Conservation (phyloP, 2,329 filamentous ascomycete genomes). For the Colletotrichum sp. region DNA sequence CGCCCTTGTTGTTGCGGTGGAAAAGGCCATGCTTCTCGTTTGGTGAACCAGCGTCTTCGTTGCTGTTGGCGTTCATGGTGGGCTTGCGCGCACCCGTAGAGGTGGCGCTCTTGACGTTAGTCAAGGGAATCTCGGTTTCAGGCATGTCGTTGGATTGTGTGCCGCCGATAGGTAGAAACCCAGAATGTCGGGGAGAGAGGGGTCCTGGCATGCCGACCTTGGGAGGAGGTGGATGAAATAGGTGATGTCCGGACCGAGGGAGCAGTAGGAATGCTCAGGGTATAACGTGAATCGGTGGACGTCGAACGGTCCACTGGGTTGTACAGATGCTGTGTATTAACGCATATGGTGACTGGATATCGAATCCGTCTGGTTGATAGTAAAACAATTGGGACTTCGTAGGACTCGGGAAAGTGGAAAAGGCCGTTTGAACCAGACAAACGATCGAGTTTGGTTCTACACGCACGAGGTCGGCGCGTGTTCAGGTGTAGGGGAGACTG, state of each 20-base stretch:
- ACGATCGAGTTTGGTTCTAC: conserved; percentile 5
- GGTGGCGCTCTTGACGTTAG: conserved; percentile 59
- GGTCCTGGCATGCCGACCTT: conserved; percentile 28
- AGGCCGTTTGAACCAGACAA: background rate
- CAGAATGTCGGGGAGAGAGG: conserved; percentile 42
- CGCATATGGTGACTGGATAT: conserved; percentile 10
- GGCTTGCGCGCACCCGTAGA: conserved; percentile 58
- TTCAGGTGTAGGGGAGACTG: background rate
- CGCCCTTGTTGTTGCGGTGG: conserved; percentile 46
- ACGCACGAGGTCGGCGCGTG: background rate
- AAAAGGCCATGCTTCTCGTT: conserved; percentile 54
- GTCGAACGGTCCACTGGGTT: background rate
- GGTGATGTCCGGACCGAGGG: background rate
- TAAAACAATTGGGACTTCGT: background rate
- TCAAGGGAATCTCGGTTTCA: conserved; percentile 58
- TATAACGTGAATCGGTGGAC: background rate
- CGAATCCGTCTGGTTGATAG: conserved; percentile 11
- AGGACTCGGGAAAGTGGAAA: background rate
- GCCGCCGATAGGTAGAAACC: conserved; percentile 49
- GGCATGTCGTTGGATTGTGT: conserved; percentile 34
- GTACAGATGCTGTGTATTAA: conserved; percentile 3
- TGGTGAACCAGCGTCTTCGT: conserved; percentile 32
- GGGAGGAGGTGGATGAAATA: background rate
- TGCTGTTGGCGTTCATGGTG: conserved; percentile 40
- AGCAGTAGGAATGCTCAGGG: background rate